Conservation (phyloP, 2,329 filamentous ascomycete species). For the Hypoxylon rubiginosum region DNA sequence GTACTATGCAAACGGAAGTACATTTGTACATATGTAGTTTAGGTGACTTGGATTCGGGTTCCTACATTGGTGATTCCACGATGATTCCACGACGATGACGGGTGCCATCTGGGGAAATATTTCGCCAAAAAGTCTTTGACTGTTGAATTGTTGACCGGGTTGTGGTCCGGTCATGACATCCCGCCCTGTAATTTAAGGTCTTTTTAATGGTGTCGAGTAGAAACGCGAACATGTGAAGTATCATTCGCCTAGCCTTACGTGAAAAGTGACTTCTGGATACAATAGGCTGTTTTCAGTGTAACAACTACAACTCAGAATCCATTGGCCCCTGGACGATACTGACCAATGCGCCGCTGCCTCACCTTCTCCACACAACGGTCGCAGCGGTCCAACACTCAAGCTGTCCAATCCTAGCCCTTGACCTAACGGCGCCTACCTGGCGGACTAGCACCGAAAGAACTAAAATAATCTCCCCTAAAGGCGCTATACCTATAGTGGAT, state of each 20-base stretch:
- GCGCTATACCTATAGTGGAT: constrained; percentile 25
- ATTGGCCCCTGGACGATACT: constrained; percentile 31
- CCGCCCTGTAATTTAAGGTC: constrained; percentile 48
- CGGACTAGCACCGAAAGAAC: constrained; percentile 34
- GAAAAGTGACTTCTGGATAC: constrained; percentile 34
- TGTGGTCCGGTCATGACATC: constrained; percentile 36
- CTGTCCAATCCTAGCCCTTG: constrained; percentile 27
- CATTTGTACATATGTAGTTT: too few species aligned
- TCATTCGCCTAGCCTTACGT: constrained; percentile 4
- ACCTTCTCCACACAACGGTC: constrained; percentile 37
- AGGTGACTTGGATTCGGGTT: constrained; percentile 32
- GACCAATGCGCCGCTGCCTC: constrained; percentile 35
- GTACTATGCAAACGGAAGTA: constrained; percentile 7
- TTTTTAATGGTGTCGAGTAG: constrained; percentile 33
- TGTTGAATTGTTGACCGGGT: constrained; percentile 23
- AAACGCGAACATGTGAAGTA: constrained; percentile 22
- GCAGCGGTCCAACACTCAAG: background rate
- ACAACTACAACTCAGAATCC: constrained; percentile 13
- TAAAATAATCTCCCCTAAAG: constrained; percentile 39
- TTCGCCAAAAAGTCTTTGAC: constrained; percentile 5
- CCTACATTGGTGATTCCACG: constrained; percentile 30
- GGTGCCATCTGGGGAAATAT: background rate
- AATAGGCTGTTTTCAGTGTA: background rate
- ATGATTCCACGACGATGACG: constrained; percentile 14
- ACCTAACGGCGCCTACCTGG: constrained; percentile 20